Base-by-base conservation (phyloP, 2,329 filamentous ascomycete species). In the Cercospora sp. region DNA sequence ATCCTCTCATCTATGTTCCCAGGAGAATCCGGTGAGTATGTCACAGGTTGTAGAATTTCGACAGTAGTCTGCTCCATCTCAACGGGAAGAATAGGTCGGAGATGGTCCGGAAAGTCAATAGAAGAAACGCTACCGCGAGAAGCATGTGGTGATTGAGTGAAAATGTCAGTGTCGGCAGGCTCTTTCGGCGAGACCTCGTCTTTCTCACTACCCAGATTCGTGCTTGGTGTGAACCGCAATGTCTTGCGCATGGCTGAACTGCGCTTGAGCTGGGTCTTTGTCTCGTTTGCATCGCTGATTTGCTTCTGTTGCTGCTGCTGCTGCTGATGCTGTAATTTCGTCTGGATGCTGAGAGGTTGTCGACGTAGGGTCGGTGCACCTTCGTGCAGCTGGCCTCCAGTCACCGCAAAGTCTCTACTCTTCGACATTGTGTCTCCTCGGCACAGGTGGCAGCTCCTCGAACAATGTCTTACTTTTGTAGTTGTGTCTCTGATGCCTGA, bases 61-160 rank as follows among this genome's bases (percentile, higher is more conserved):
- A 59, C 31, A 16, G 30, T 12, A n/a, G 36, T n/a, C 16, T 48
- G 60, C 20, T 48, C 53, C 48, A 48, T 60, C 36, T 6, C 55
- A 8, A 16, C 55, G 26, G 53, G 18, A 26, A 31, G 51, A 23
- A 57, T 39, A 18, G 64, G 53, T 23, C 33, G 45, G n/a, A 36
- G 48, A n/a, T 66, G 62, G 59, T 57, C 18, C 10, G 68, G 67
- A 36, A 67, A 20, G 3, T 53, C 65, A 10, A 67, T 63, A 6
- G 68, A 66, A n/a, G 64, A 62, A 39, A 66, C 51, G 31, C 63
- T 69, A 31, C 36, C 63, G 13, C 62, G 55, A 30, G 68, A 68
- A 10, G 68, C 68, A 42, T 70, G 60, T 33, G 65, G 67, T 51
- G 67, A 72, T 48, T 68, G 68, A 39, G 70, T 72, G 60, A 70